Percentiles rank a stretch among this genome's conserved stretches.
Evolutionary conservation across 108 stramenopile genomes (phyloP).

Genomic region (Cyclotella choctawhatcheeana): DNA sequence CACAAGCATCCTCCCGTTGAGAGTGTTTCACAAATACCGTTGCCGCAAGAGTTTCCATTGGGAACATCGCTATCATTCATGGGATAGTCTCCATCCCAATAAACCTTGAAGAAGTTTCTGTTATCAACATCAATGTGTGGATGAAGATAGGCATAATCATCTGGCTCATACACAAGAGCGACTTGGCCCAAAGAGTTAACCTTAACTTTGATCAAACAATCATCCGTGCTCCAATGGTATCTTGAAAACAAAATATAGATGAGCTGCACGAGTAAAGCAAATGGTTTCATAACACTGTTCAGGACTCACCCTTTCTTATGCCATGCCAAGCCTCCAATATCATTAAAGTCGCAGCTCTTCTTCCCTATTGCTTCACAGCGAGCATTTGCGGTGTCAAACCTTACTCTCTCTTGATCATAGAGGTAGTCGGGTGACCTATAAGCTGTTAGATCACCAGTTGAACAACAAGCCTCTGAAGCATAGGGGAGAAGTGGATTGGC

Average conservation of each 20-base stretch:
- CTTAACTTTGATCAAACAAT: conserved; percentile 59
- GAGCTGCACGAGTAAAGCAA: not conserved
- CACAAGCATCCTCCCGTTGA: conserved; percentile 46
- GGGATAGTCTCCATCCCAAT: conserved; percentile 41
- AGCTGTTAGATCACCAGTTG: conserved; percentile 20
- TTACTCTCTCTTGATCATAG: conserved; percentile 46
- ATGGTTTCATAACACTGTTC: not conserved
- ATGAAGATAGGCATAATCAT: conserved; percentile 25
- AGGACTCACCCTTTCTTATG: conserved; percentile 30
- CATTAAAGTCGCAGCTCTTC: conserved; percentile 37
- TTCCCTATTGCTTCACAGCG: conserved; percentile 40
- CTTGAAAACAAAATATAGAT: not conserved
- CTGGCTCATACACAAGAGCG: conserved; percentile 60
- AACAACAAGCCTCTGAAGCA: conserved; percentile 45
- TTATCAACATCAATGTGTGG: conserved; percentile 40
- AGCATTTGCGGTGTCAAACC: conserved; percentile 31
- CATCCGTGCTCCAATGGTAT: conserved; percentile 54
- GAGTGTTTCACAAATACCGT: conserved; percentile 33
- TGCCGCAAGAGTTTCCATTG: conserved; percentile 33
- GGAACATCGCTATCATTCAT: conserved; percentile 37
- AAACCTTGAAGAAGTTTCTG: conserved; percentile 55
- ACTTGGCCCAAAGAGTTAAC: conserved; percentile 60
- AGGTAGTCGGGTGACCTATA: conserved; percentile 25
- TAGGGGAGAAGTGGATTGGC: conserved; percentile 46
- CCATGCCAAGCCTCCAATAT: conserved; percentile 22